phyloP scores from a whole-genome alignment of 768 basidiomycete genomes.

The Pulveroboletus sp. region DNA sequence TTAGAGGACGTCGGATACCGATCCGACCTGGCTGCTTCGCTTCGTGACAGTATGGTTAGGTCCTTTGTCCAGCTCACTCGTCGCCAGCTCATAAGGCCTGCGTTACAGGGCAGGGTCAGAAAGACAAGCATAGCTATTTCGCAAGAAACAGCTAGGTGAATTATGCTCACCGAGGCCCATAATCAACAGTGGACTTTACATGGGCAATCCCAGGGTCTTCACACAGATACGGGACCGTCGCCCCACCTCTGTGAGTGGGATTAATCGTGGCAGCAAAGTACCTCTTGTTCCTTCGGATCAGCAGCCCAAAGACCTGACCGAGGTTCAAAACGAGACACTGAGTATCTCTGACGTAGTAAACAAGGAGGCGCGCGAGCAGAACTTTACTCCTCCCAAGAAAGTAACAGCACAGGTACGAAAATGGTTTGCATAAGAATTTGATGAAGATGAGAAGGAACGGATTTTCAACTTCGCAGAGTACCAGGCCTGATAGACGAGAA shows the following conservation, averaged over 20 bases:
- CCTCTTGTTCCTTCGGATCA: background rate
- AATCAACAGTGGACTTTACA: no score
- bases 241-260: background rate
- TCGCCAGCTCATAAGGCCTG: background rate
- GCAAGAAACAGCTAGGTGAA: no score
- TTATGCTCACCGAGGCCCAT: no score
- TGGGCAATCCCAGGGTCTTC: no score
- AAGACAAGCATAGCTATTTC: no score
- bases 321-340: background rate
- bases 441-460: background rate
- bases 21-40: constrained; percentile 1
- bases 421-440: background rate
- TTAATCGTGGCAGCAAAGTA: background rate
- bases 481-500: background rate
- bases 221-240: background rate
- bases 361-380: background rate
- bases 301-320: background rate
- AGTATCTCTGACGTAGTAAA: background rate
- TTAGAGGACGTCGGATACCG: constrained; percentile 2
- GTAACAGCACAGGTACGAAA: background rate
- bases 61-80: background rate
- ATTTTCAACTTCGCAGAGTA: background rate
- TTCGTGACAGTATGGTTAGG: background rate
- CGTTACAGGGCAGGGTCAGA: background rate
- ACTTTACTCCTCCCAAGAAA: background rate